phyloP scores from a whole-genome alignment of 371 early-diverging fungal species.

The Circinella umbellata region DNA sequence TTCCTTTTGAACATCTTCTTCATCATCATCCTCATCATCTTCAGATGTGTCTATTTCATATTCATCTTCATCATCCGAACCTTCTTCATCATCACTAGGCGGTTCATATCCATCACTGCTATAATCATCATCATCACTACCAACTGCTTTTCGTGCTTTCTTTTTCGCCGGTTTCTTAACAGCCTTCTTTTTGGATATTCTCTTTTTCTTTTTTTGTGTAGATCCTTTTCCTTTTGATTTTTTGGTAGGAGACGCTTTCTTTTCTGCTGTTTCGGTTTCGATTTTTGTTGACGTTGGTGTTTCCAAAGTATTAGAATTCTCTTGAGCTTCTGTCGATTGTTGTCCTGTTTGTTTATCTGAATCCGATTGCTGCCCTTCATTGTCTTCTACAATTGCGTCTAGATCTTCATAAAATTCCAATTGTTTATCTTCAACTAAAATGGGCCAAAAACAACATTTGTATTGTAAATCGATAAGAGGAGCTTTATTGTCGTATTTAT shows the following conservation, averaged over 20 bases:
- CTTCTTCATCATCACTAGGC: neutral
- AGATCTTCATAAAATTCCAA: conserved; percentile 9
- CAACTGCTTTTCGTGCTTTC: conserved; percentile 10
- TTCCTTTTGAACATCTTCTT: conserved; percentile 8
- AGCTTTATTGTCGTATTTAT: neutral
- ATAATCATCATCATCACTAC: conserved; percentile 7
- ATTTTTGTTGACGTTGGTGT: neutral
- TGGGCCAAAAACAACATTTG: conserved; percentile 38
- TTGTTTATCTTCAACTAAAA: conserved; percentile 8
- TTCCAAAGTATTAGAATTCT: neutral
- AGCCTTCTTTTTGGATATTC: conserved; percentile 16
- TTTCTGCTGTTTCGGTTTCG: neutral
- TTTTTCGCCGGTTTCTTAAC: conserved; percentile 17
- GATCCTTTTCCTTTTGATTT: neutral
- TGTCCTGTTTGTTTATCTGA: too few relatives aligned
- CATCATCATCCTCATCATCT: conserved; percentile 22
- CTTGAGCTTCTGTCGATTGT: neutral
- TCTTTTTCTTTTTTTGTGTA: neutral
- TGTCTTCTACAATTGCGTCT: neutral
- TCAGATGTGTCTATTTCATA: conserved; percentile 19
- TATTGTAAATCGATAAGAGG: conserved; percentile 34
- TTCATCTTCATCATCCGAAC: conserved; percentile 14
- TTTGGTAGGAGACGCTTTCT: neutral
- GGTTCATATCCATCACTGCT: conserved; percentile 11
- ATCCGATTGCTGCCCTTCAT: neutral